Conservation (phyloP, 371 early-diverging fungal species). For the Mucor irregularis region DNA sequence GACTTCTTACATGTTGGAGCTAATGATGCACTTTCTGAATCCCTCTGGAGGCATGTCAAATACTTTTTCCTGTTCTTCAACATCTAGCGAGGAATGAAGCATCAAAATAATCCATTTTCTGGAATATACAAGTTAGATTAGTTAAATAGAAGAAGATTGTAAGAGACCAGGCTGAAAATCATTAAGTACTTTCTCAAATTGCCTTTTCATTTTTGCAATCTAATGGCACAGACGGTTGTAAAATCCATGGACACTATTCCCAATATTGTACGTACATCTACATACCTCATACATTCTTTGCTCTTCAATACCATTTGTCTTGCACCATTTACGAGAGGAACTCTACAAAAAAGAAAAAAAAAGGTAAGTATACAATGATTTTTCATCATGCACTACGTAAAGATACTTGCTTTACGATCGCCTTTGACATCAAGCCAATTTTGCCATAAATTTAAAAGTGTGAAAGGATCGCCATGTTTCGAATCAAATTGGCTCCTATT, state of each 20-base stretch:
- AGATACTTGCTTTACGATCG: conserved; percentile 33
- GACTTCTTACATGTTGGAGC: conserved; percentile 65
- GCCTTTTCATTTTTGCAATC: conserved; percentile 50
- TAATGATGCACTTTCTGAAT: conserved; percentile 57
- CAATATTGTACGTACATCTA: conserved; percentile 2
- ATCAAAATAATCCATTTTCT: conserved; percentile 61
- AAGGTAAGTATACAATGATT: neutral
- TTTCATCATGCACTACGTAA: too few relatives aligned
- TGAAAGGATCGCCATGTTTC: conserved; percentile 69
- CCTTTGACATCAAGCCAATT: conserved; percentile 64
- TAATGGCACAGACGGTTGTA: neutral
- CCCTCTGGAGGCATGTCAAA: conserved; percentile 52
- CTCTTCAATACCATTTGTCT: conserved; percentile 64
- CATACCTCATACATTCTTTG: conserved; percentile 70
- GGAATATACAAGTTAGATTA: neutral
- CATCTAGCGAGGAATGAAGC: conserved; percentile 52
- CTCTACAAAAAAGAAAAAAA: conserved; percentile 7
- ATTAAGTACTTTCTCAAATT: conserved; percentile 50
- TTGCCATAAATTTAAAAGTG: conserved; percentile 62
- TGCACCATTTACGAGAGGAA: conserved; percentile 65
- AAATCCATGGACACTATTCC: conserved; percentile 14
- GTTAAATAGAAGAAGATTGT: conserved; percentile 4
- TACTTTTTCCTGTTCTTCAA: conserved; percentile 55
- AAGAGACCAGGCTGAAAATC: conserved; percentile 48
- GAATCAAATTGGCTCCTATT: conserved; percentile 56